These are phyloP conservation scores for Reticulascus tulasneorum DNA, from an alignment of 2,329 filamentous ascomycete species.

Conservation along the genomic window DNA sequence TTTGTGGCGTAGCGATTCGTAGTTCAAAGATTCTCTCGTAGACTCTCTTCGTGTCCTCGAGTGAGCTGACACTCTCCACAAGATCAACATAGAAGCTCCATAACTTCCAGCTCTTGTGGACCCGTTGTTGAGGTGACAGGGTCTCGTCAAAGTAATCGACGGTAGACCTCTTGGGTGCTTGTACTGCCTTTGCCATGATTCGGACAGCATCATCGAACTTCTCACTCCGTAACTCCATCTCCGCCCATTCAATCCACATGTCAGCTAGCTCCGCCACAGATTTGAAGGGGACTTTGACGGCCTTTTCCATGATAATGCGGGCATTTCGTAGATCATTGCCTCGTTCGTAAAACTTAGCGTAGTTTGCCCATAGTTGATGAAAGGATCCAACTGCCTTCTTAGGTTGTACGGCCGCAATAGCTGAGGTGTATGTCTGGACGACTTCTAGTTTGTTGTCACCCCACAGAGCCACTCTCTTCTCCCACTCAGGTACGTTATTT, in stretches of 20 bases:
- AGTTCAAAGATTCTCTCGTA: slow-evolving; percentile 98
- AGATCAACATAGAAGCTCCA: slow-evolving; percentile 99
- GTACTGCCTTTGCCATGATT: slow-evolving; percentile 95
- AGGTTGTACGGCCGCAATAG: slow-evolving; percentile 86
- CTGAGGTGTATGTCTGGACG: slow-evolving; percentile 90
- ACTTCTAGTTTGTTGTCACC: slow-evolving; percentile 88
- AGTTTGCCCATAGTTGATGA: slow-evolving; percentile 93
- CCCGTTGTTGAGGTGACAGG: slow-evolving; percentile 86
- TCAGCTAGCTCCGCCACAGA: slow-evolving; percentile 95
- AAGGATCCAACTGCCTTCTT: slow-evolving; percentile 94
- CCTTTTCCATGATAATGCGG: slow-evolving; percentile 93
- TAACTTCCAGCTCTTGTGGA: slow-evolving; percentile 98
- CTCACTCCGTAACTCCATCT: slow-evolving; percentile 93
- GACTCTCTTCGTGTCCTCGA: slow-evolving; percentile 89
- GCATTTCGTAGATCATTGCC: slow-evolving; percentile 81
- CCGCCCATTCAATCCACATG: slow-evolving; percentile 99
- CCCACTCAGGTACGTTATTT: slow-evolving; percentile 94
- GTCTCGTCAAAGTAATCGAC: slow-evolving; percentile 99
- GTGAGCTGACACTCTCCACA: slow-evolving; percentile 85
- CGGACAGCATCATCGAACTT: slow-evolving; percentile 92
- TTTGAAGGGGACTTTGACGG: slow-evolving; percentile 95
- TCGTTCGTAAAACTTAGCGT: slow-evolving; percentile 93
- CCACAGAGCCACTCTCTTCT: slow-evolving; percentile 94
- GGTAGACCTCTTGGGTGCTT: slow-evolving; percentile 93
- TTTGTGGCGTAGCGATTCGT: slow-evolving; percentile 95